Evolutionary conservation across 2,329 filamentous ascomycete species (phyloP).

Genomic region (Sporothrix humicola): DNA sequence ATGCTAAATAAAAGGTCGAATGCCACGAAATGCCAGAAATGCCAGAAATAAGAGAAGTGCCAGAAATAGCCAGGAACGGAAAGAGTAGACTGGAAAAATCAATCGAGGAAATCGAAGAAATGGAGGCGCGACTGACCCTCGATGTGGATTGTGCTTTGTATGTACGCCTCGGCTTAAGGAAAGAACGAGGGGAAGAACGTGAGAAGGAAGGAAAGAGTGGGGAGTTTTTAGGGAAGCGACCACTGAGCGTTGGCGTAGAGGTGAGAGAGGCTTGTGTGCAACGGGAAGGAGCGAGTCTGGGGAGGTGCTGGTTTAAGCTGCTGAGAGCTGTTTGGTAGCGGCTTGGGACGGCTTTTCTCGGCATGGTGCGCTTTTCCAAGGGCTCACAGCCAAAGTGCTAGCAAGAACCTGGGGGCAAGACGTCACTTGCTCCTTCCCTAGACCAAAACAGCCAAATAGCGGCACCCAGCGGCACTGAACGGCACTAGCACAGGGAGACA

Average conservation of each 20-base stretch:
- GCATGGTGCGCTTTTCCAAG: conserved; percentile 35
- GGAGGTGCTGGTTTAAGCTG: background rate
- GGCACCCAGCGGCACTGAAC: background rate
- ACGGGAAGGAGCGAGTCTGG: conserved; percentile 17
- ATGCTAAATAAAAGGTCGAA: background rate
- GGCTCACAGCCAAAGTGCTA: background rate
- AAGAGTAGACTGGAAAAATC: background rate
- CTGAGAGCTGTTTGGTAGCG: conserved; percentile 37
- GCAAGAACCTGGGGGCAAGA: conserved; percentile 18
- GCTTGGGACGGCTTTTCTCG: conserved; percentile 55
- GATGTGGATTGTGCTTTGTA: background rate
- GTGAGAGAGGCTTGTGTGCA: conserved; percentile 18
- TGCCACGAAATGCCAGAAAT: background rate
- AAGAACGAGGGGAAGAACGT: background rate
- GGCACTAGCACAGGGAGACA: conserved; percentile 6
- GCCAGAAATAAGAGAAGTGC: background rate
- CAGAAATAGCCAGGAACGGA: background rate
- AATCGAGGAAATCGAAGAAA: background rate
- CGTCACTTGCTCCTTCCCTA: conserved; percentile 28
- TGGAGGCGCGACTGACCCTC: background rate
- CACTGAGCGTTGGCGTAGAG: background rate
- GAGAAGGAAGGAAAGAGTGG: background rate
- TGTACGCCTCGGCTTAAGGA: conserved; percentile 27
- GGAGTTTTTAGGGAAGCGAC: background rate
- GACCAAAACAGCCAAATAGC: conserved; percentile 1